These are phyloP conservation scores for Nakazawaea populi DNA, from an alignment of 805 yeast species.

Conservation along the genomic window DNA sequence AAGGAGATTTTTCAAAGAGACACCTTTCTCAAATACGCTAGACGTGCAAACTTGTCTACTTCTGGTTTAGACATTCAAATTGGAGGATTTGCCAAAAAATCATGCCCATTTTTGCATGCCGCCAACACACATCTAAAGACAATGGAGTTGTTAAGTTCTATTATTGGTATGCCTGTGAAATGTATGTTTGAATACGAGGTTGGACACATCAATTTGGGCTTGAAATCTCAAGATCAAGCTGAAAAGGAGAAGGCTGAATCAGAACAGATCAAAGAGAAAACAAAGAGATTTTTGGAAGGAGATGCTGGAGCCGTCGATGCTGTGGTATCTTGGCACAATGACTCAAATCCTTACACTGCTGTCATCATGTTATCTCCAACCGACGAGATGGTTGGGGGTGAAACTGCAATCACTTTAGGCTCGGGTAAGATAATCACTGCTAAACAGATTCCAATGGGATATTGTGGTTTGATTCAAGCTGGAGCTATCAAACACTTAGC, in stretches of 20 bases:
- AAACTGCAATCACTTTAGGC: slow-evolving; percentile 36
- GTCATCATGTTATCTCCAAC: slow-evolving; percentile 39
- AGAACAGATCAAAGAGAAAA: slow-evolving; percentile 13
- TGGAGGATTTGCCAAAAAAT: slow-evolving; percentile 26
- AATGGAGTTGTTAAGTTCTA: slow-evolving; percentile 27
- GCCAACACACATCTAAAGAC: slow-evolving; percentile 39
- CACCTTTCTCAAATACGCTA: slow-evolving; percentile 33
- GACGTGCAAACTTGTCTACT: slow-evolving; percentile 26
- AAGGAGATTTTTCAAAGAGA: slow-evolving; percentile 43
- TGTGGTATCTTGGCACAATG: slow-evolving; percentile 37
- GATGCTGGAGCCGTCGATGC: slow-evolving; percentile 27
- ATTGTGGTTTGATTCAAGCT: slow-evolving; percentile 20
- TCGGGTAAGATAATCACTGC: slow-evolving; percentile 17
- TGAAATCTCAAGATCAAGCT: slow-evolving; percentile 23
- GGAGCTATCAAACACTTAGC: slow-evolving; percentile 22
- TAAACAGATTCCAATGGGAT: slow-evolving; percentile 20
- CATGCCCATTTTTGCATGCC: slow-evolving; percentile 28
- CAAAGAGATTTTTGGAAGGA: slow-evolving; percentile 18
- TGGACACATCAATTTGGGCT: slow-evolving; percentile 32
- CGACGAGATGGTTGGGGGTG: slow-evolving; percentile 37
- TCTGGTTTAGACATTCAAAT: slow-evolving; percentile 24
- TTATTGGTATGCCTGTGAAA: slow-evolving; percentile 36
- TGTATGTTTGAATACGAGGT: slow-evolving; percentile 33
- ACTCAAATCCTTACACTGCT: slow-evolving; percentile 36
- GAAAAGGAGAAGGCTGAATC: slow-evolving; percentile 9